Evolutionary conservation across 805 yeast species (phyloP).

Genomic region (Myxozyma sirexii): DNA sequence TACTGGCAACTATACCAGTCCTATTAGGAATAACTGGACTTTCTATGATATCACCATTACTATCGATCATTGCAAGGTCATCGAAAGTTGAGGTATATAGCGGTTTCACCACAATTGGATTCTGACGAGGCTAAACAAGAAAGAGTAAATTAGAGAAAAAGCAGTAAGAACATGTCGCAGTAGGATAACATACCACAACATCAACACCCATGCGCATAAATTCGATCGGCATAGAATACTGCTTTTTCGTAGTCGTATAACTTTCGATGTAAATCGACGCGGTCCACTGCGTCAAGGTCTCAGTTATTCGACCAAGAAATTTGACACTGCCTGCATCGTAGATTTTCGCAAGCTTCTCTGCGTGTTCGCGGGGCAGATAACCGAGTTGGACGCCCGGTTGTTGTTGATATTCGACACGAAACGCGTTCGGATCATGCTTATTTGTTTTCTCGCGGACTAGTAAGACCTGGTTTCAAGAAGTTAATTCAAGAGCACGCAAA

Average conservation of each 20-base stretch:
- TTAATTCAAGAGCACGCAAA: too few species aligned
- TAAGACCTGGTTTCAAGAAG: not conserved
- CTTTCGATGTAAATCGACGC: not conserved
- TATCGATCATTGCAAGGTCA: too few species aligned
- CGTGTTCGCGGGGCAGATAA: conserved; percentile 6
- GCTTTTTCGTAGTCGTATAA: not conserved
- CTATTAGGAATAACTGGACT: too few species aligned
- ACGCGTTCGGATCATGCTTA: conserved; percentile 5
- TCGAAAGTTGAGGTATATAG: too few species aligned
- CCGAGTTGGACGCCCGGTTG: conserved; percentile 5
- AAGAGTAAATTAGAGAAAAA: not conserved
- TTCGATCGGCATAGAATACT: not conserved
- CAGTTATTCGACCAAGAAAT: not conserved
- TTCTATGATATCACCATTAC: too few species aligned
- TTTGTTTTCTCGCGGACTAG: conserved; percentile 5
- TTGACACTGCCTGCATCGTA: conserved; percentile 6
- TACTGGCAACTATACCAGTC: too few species aligned
- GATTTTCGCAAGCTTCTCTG: conserved; percentile 4
- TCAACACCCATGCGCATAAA: not conserved
- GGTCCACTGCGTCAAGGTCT: not conserved
- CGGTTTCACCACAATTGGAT: too few species aligned
- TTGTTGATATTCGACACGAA: conserved; percentile 1
- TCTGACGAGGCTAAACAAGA: not conserved
- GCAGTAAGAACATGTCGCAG: not conserved
- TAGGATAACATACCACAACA: not conserved